These are phyloP conservation scores for Xylaria arbuscula DNA, from an alignment of 2,329 filamentous ascomycete species.

Conservation along the genomic window DNA sequence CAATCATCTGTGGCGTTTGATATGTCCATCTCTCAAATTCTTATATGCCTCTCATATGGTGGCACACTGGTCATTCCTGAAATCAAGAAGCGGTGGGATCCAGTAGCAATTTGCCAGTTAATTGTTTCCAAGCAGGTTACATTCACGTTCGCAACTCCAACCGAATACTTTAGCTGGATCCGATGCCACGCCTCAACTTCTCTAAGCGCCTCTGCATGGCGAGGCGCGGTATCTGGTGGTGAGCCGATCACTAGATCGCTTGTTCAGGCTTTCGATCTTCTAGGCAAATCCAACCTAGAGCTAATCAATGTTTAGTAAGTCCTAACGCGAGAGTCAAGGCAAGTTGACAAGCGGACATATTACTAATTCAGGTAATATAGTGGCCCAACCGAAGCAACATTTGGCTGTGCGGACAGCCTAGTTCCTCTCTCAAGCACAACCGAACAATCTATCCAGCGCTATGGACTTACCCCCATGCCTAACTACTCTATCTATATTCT, in stretches of 20 bases:
- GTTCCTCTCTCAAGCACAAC: not conserved
- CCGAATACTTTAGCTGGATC: constrained; percentile 10
- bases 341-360: too few species aligned
- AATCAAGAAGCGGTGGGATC: not conserved
- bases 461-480: not conserved
- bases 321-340: too few species aligned
- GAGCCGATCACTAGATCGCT: not conserved
- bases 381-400: constrained; percentile 2
- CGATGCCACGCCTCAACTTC: not conserved
- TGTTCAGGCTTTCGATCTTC: not conserved
- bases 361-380: too few species aligned
- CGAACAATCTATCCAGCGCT: not conserved
- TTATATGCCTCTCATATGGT: not conserved
- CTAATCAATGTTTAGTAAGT: constrained; percentile 8
- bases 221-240: not conserved
- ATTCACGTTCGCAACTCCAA: constrained; percentile 5
- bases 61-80: not conserved
- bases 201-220: not conserved
- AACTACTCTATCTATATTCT: constrained; percentile 4
- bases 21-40: constrained; percentile 1
- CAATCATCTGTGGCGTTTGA: constrained; percentile 15
- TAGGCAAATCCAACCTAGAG: not conserved
- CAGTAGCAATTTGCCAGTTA: not conserved
- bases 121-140: not conserved
- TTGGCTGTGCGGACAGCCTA: not conserved